Base-by-base conservation (phyloP, 2,329 filamentous ascomycete species). In the Helotiales sp. region DNA sequence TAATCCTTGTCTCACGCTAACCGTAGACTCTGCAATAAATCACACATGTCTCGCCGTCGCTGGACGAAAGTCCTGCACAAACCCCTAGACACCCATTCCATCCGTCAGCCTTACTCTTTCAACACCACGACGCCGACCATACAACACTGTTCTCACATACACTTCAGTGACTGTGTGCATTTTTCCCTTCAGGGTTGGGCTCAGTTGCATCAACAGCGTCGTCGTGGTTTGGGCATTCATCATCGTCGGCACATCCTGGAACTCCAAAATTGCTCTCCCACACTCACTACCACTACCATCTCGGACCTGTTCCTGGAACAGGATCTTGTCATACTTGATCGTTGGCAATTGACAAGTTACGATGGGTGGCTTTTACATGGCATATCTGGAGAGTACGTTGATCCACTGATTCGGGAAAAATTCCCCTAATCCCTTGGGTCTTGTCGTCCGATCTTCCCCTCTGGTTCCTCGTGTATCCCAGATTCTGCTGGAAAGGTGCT, bases 331-430 rank as follows among this genome's bases (percentile, higher is more conserved):
- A 68, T 54, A 68, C 60, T 64, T 63, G 59, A 64, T 69, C 61
- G 64, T 68, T 69, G 66, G 69, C 49, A 66, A 57, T 69, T 70
- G 63, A 71, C 49, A 62, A 69, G 58, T 67, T 61, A 84, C 73
- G 70, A 89, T 89, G 87, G 83, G 83, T 74, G 87, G 87, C 71
- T 90, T 89, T 76, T 90, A 90, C 77, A 90, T 90, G 84, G 75
- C 75, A 74, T 77, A 77, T 75, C 65, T 77, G 67, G 75, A 76
- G 72, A 77, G 75, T 77, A 77, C 70, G 75, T 77, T 55, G 66
- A 71, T 72, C 65, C 64, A 72, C 61, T 70, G 54, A 63, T 65
- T 70, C 65, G 65, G 70, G 63, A 70, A 63, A 67, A 63, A 69
- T 40, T 59, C 64, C 66, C 69, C 54, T 59, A 68, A 63, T 55